phyloP scores from a whole-genome alignment of 2,329 filamentous ascomycete species.

The Annulohypoxylon truncatum region DNA sequence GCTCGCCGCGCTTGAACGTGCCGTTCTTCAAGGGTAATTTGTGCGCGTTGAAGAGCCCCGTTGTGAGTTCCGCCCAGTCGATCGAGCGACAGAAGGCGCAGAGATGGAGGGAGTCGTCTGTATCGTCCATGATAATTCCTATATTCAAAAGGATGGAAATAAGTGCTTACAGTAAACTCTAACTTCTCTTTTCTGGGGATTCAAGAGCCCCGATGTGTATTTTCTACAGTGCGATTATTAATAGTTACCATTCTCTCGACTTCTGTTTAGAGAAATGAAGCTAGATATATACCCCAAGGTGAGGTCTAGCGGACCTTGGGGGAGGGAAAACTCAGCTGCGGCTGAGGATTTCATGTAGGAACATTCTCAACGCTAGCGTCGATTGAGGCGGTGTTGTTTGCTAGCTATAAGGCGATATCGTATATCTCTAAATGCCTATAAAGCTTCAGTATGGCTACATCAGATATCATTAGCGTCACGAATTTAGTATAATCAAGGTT shows the following conservation, averaged over 20 bases:
- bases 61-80: slow-evolving; percentile 33
- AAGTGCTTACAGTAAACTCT: not conserved
- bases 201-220: not conserved
- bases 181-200: not conserved
- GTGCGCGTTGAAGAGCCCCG: slow-evolving; percentile 20
- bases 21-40: slow-evolving; percentile 6
- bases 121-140: not conserved
- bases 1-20: slow-evolving; percentile 27
- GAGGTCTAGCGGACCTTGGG: too few relatives aligned
- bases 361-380: not conserved
- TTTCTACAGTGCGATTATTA: not conserved
- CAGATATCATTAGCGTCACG: not conserved
- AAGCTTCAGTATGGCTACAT: not conserved
- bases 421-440: not conserved
- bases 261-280: not conserved
- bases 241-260: not conserved
- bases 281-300: not conserved
- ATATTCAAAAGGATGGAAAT: not conserved
- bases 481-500: not conserved
- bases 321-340: not conserved
- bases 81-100: slow-evolving; percentile 34
- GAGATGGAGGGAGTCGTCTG: not conserved
- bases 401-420: not conserved
- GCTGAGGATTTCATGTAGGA: slow-evolving; percentile 10
- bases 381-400: not conserved